These are phyloP conservation scores for Phyllosticta citrichinensis DNA, from an alignment of 2,329 filamentous ascomycete species.

Conservation along the genomic window DNA sequence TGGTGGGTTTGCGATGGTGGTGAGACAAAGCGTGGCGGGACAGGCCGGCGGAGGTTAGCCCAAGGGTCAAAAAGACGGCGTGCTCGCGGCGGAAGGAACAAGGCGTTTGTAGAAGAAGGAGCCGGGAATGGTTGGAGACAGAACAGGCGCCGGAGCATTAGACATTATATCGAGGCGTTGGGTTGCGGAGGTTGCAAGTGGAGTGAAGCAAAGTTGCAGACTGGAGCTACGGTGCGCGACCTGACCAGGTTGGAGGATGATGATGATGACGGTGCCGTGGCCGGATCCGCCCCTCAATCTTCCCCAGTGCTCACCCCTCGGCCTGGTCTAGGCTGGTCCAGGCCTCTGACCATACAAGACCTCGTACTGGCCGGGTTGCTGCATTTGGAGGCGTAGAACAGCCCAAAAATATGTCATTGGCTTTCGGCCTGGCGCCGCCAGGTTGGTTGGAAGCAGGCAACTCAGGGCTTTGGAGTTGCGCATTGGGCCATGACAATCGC, in stretches of 20 bases:
- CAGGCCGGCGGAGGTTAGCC: neutral
- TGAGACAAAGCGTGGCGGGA: constrained; percentile 2
- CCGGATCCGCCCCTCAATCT: neutral
- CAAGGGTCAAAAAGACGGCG: neutral
- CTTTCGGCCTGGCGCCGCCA: neutral
- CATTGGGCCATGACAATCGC: neutral
- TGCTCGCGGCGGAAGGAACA: neutral
- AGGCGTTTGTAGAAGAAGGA: neutral
- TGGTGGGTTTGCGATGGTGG: neutral
- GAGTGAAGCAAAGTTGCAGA: neutral
- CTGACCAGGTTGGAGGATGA: neutral
- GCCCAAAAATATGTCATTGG: neutral
- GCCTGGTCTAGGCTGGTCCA: neutral
- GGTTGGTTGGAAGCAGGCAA: too few species aligned
- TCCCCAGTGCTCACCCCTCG: neutral
- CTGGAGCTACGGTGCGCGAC: neutral
- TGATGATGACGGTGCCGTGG: neutral
- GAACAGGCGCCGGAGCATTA: neutral
- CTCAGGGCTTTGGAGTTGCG: neutral
- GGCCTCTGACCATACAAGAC: neutral
- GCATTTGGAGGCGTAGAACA: neutral
- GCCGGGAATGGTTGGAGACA: neutral
- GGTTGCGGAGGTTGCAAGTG: neutral
- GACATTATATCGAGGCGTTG: neutral
- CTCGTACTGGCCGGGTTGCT: neutral